Base-by-base conservation (phyloP, 164 flowering plant genomes). In the Liquidambar formosana region DNA sequence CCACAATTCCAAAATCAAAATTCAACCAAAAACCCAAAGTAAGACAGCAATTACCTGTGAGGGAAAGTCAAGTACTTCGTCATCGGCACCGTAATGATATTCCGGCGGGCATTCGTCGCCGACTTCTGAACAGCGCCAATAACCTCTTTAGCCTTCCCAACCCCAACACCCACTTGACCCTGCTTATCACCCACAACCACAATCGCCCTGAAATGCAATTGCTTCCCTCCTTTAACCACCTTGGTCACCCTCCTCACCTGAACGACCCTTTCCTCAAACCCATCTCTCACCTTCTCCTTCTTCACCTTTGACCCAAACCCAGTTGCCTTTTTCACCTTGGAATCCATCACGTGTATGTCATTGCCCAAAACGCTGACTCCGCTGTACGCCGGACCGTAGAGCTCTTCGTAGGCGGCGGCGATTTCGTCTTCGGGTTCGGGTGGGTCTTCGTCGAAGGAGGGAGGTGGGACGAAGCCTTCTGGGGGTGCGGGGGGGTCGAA, bases 161-260 rank as follows among this genome's bases (percentile, higher is more conserved):
- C 95, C 0, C 99, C 97, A 44, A 95, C 96, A 12, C 99, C 99
- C 3, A 95, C 99, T 23, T 84, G 79, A 1, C 99, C 99, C 72
- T 90, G 77, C 85, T 85, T 90, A 70, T 95, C 94, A 0, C 99
- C 99, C 13, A 93, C 96, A 10, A 95, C 89, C 1, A 95, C 96
- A 56, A 91, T 70, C 0, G 92, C 97, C 78, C 99, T 78, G 57
- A 95, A 95, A 64, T 80, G 76, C 80, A 95, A 51, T 33, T 88
- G 93, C 78, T 89, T 93, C 76, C 99, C 99, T n/a, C 99, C 99
- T 71, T 95, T 93, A 0, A 93, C 97, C 58, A 93, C 97, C 74
- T 95, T 95, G 0, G 93, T 91, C n/a, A 95, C 97, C 76, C 97
- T 84, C 78, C 99, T 82, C 27, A 95, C 96, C 76, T 95, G 93